Conservation (phyloP, 2,329 filamentous ascomycete species). For the Xylaria arbuscula region DNA sequence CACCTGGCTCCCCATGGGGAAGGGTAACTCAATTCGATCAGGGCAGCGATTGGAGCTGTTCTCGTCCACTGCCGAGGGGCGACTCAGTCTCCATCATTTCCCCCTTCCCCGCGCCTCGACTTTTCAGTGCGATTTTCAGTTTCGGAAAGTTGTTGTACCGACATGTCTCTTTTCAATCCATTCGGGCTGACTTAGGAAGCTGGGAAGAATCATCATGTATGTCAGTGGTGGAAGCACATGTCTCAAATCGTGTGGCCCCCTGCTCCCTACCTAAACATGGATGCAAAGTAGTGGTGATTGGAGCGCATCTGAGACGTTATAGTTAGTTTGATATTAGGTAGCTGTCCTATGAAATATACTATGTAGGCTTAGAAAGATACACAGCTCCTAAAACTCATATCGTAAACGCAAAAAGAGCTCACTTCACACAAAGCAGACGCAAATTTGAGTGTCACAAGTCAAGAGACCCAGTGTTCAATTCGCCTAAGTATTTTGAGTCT, state of each 20-base stretch:
- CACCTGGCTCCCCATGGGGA: slow-evolving; percentile 1
- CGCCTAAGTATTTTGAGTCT: too few relatives aligned
- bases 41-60: slow-evolving; percentile 5
- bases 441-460: too few relatives aligned
- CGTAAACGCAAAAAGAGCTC: too few relatives aligned
- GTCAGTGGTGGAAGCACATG: slow-evolving; percentile 21
- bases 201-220: neutral
- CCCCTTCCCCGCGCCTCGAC: neutral
- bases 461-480: too few relatives aligned
- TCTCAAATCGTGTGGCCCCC: neutral
- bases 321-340: slow-evolving; percentile 8
- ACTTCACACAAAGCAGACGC: too few relatives aligned
- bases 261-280: slow-evolving; percentile 10
- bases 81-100: neutral
- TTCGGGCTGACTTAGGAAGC: neutral
- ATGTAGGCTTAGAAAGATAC: neutral
- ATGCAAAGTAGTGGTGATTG: slow-evolving; percentile 17
- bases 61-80: neutral
- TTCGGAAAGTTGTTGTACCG: slow-evolving; percentile 9
- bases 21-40: neutral
- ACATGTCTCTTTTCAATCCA: neutral
- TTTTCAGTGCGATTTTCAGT: neutral
- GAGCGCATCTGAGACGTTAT: slow-evolving; percentile 21
- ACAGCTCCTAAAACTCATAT: too few relatives aligned
- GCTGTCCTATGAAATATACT: neutral